phyloP scores from a whole-genome alignment of 176 grass and related monocot genomes.

The Microstegium vimineum region DNA sequence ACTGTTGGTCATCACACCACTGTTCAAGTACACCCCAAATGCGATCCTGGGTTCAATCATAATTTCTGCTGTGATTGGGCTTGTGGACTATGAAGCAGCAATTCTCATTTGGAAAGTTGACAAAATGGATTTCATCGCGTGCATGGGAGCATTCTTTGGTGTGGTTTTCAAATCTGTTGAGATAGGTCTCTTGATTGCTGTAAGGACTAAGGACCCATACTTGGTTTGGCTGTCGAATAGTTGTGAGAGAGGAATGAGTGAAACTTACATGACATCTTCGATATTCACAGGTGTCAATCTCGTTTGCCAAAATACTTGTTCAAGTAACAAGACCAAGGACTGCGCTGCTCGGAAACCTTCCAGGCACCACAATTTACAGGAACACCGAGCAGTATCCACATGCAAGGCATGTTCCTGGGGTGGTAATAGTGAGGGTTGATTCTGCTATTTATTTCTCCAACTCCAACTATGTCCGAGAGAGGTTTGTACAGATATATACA shows the following conservation, averaged over 20 bases:
- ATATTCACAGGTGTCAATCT: constrained; percentile 65
- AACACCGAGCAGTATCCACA: constrained; percentile 85
- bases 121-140: constrained; percentile 90
- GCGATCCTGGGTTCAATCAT: constrained; percentile 81
- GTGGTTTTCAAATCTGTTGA: constrained; percentile 79
- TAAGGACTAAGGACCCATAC: constrained; percentile 35
- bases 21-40: constrained; percentile 95
- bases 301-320: constrained; percentile 90
- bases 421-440: constrained; percentile 75
- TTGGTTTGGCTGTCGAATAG: not conserved
- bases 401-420: constrained; percentile 70
- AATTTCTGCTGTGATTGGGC: constrained; percentile 70
- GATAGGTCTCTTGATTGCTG: constrained; percentile 85
- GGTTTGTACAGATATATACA: constrained; percentile 48
- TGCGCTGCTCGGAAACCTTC: constrained; percentile 75
- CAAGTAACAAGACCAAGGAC: constrained; percentile 97
- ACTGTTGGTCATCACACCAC: constrained; percentile 77
- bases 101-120: constrained; percentile 93
- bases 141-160: constrained; percentile 92
- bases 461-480: constrained; percentile 87
- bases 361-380: constrained; percentile 73
- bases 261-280: not conserved
- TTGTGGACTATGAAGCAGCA: constrained; percentile 80
- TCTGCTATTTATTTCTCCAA: constrained; percentile 97
- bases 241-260: not conserved